phyloP scores from a whole-genome alignment of 2,329 filamentous ascomycete genomes.

The Clarireedia monteithiana region DNA sequence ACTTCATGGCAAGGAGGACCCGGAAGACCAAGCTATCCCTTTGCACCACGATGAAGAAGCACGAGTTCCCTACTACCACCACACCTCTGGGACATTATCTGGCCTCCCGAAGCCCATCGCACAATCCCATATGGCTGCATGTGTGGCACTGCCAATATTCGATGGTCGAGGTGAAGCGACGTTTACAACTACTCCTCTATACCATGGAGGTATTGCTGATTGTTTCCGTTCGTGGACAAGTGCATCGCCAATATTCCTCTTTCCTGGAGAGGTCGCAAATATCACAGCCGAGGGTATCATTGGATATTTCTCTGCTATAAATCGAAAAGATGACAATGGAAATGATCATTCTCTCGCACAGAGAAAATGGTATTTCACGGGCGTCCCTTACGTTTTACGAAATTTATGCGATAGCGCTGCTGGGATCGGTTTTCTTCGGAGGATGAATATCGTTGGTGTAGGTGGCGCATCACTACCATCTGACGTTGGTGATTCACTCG shows the following conservation, averaged over 20 bases:
- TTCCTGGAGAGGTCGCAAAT: conserved; percentile 45
- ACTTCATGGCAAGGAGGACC: not conserved
- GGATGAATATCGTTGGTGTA: conserved; percentile 55
- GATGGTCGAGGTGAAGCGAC: conserved; percentile 34
- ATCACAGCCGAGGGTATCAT: not conserved
- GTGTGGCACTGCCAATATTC: conserved; percentile 43
- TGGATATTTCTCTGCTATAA: not conserved
- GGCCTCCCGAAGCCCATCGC: conserved; percentile 56
- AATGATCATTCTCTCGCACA: not conserved
- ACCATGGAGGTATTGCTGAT: conserved; percentile 58
- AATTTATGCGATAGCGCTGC: conserved; percentile 38
- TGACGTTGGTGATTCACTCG: conserved; percentile 45
- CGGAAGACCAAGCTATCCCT: not conserved
- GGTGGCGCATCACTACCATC: conserved; percentile 52
- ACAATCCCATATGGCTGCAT: conserved; percentile 47
- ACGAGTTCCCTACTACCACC: conserved; percentile 22
- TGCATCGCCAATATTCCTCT: conserved; percentile 52
- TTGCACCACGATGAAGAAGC: too few relatives aligned
- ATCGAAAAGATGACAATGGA: too few relatives aligned
- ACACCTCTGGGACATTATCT: conserved; percentile 58
- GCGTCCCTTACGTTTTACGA: conserved; percentile 51
- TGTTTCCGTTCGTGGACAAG: conserved; percentile 55
- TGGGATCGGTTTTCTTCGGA: conserved; percentile 36
- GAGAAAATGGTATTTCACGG: conserved; percentile 46
- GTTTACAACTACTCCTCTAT: conserved; percentile 58